A percentile compares a stretch with the other conserved stretches of the same genome.
phyloP scores from a whole-genome alignment of 2,329 filamentous ascomycete species.

The Pyricularia sp. region DNA sequence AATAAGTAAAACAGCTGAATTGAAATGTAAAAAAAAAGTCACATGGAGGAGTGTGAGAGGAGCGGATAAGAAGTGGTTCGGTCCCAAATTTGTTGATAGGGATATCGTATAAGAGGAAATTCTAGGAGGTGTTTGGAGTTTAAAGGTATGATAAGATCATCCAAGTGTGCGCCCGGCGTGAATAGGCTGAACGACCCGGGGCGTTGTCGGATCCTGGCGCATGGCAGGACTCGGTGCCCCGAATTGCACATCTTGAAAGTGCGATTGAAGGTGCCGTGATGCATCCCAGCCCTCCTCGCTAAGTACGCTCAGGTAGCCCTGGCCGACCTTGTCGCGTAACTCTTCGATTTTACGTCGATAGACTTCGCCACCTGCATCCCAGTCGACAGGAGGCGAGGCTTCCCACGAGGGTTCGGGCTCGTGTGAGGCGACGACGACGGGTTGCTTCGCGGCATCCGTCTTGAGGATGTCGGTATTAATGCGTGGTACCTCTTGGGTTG shows the following conservation, averaged over 20 bases:
- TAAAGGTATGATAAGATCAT: constrained; percentile 18
- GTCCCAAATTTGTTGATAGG: not conserved
- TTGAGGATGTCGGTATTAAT: constrained; percentile 25
- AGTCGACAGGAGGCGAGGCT: constrained; percentile 35
- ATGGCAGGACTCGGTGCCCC: constrained; percentile 24
- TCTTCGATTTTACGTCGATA: constrained; percentile 86
- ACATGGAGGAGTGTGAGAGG: not conserved
- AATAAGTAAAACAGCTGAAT: not conserved
- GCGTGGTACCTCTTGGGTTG: constrained; percentile 26
- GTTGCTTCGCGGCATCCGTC: not conserved
- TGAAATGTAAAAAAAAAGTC: not conserved
- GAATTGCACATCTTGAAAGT: constrained; percentile 29
- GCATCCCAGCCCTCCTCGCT: constrained; percentile 64
- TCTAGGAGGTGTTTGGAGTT: not conserved
- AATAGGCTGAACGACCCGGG: constrained; percentile 35
- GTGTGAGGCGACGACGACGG: not conserved
- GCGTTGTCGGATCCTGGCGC: constrained; percentile 23
- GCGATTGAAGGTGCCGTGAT: constrained; percentile 19
- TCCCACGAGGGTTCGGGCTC: not conserved
- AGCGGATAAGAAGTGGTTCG: not conserved
- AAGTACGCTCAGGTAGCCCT: constrained; percentile 77
- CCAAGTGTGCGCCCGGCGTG: constrained; percentile 43
- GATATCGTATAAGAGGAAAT: not conserved
- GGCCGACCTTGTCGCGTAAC: constrained; percentile 75
- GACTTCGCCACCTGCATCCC: constrained; percentile 62